These are phyloP conservation scores for Citrus trifoliata DNA, from an alignment of 345 rosid species.

Conservation along the genomic window DNA sequence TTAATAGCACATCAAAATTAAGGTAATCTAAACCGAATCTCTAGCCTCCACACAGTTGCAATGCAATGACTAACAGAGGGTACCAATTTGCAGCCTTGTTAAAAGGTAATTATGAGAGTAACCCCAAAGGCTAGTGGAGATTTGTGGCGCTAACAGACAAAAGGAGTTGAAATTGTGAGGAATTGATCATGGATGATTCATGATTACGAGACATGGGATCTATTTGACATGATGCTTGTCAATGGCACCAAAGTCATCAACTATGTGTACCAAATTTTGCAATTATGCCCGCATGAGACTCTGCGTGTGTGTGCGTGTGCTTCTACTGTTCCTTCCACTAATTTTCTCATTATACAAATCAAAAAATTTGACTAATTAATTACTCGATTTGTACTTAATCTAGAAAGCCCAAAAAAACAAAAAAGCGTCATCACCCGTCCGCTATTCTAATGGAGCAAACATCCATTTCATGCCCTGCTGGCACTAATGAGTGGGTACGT, in stretches of 20 bases:
- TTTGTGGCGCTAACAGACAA: background rate
- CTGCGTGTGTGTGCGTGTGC: background rate
- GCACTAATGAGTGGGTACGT: background rate
- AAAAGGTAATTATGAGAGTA: background rate
- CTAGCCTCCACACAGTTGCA: too few species aligned
- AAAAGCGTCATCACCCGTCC: background rate
- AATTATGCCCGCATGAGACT: background rate
- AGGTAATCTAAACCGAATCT: background rate
- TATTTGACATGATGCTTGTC: slow-evolving; percentile 11
- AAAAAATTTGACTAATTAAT: background rate
- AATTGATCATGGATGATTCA: background rate
- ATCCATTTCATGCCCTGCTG: background rate
- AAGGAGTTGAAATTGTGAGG: background rate
- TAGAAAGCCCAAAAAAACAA: background rate
- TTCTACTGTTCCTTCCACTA: background rate
- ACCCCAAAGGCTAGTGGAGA: background rate
- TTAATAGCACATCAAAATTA: background rate
- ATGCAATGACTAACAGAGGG: background rate
- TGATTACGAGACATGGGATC: slow-evolving; percentile 4
- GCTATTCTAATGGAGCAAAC: background rate
- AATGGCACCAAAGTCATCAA: slow-evolving; percentile 1
- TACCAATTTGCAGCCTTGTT: slow-evolving; percentile 4
- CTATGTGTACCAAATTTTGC: background rate
- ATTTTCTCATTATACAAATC: background rate
- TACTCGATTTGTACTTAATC: background rate